A percentile compares a stretch with the other conserved stretches of the same genome.
phyloP scores from a whole-genome alignment of 2,329 filamentous ascomycete species.

The Tolypocladium tundrense region DNA sequence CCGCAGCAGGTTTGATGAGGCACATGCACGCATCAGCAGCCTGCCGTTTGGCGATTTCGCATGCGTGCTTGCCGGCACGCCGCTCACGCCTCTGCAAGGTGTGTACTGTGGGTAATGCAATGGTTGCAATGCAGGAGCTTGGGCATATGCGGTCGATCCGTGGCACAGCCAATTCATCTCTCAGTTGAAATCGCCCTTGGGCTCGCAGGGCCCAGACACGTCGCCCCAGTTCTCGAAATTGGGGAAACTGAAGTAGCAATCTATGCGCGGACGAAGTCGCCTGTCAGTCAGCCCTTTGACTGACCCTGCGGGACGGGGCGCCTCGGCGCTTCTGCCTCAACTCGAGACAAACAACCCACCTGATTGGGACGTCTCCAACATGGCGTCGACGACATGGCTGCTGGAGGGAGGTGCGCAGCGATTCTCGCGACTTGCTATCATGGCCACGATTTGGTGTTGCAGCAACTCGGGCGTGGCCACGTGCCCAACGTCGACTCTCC shows the following conservation, averaged over 20 bases:
- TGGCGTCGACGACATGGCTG: conserved; percentile 10
- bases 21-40: neutral
- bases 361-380: conserved; percentile 16
- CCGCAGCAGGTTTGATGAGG: neutral
- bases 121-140: neutral
- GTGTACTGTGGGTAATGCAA: neutral
- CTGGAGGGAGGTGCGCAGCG: conserved; percentile 9
- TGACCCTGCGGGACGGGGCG: neutral
- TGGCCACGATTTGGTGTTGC: conserved; percentile 11
- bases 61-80: neutral
- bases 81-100: neutral
- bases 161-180: neutral
- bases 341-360: conserved; percentile 8
- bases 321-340: neutral
- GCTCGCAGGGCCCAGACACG: conserved; percentile 1
- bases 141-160: neutral
- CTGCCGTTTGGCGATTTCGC: neutral
- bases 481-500: neutral
- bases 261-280: conserved; percentile 4
- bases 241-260: conserved; percentile 62
- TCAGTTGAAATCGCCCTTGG: neutral
- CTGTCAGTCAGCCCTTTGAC: neutral
- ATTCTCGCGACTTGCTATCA: conserved; percentile 12
- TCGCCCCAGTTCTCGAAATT: conserved; percentile 58
- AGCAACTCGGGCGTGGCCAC: neutral